Base-by-base conservation (phyloP, 2,329 filamentous ascomycete genomes). In the Ophiostoma tasmaniense region DNA sequence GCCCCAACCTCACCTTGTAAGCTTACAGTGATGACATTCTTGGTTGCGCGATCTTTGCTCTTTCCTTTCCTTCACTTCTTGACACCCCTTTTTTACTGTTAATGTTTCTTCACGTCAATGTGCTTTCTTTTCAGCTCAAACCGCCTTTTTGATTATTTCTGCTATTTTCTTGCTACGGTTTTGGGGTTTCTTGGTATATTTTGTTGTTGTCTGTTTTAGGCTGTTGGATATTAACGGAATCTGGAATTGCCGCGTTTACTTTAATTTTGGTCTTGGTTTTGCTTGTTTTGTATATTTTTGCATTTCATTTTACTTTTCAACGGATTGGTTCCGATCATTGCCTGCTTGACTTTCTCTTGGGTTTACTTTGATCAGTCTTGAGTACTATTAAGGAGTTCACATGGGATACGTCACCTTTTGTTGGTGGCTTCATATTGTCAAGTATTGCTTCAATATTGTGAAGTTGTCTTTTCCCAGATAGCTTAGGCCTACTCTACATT, bases 1-100 rank as follows among this genome's bases (percentile, higher is more conserved):
- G 66, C n/a, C 65, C 70, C 28, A 69, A 66, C 50, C 66, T 68
- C 10, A 65, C 70, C n/a, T 67, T 45, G 25, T 71, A 70, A 62
- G 35, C 33, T 45, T 45, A 17, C 42, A 45, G n/a, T 45, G 42
- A 20, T 45, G 17, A n/a, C 20, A 45, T 10, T 20, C 22, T 20
- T 25, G 37, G 8, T 20, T 22, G 17, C 17, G 17, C 35, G 30
- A 22, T 39, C n/a, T 42, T 30, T 59, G 42, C 39, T 64, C 14
- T 20, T 13, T 33, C 17, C 8, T 17, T 17, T 35, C 13, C 4
- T 4, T 33, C 4, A 8, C 52, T 28, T 59, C n/a, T 28, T 59
- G 30, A 4, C 14, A 17, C 17, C 7, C 28, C 28, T 4, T 62
- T 17, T 30, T 17, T 62, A 20, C 22, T 33, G 8, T 62, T 17